Conservation (phyloP, 345 rosid genomes). For the Noccaea caerulescens region DNA sequence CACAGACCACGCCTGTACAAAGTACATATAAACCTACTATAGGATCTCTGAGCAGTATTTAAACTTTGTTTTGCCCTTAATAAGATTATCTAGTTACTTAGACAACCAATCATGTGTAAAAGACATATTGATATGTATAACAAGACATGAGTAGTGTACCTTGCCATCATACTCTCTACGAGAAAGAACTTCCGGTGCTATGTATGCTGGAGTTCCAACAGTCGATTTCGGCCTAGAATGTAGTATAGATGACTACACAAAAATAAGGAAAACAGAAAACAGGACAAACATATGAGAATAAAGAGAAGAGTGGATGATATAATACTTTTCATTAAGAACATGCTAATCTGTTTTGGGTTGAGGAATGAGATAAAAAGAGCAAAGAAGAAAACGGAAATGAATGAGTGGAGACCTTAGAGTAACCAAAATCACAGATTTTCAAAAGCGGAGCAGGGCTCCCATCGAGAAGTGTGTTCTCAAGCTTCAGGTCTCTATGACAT, state of each 20-base stretch:
- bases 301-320: neutral
- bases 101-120: neutral
- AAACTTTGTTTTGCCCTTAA: neutral
- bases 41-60: neutral
- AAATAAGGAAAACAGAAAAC: constrained; percentile 8
- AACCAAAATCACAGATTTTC: constrained; percentile 89
- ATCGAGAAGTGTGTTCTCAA: constrained; percentile 83
- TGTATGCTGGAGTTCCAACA: constrained; percentile 94
- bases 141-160: constrained; percentile 46
- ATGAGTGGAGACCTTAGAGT: constrained; percentile 59
- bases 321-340: constrained; percentile 4
- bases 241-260: constrained; percentile 70
- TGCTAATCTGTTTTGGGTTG: constrained; percentile 23
- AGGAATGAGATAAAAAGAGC: neutral
- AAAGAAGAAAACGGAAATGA: constrained; percentile 5
- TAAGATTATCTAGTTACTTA: neutral
- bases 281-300: constrained; percentile 4
- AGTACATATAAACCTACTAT: neutral
- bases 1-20: neutral
- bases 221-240: constrained; percentile 93
- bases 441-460: constrained; percentile 89
- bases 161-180: constrained; percentile 83
- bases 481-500: constrained; percentile 82
- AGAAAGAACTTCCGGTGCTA: constrained; percentile 88
- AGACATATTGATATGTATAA: neutral